These are phyloP conservation scores for Beauveria sp. DNA, from an alignment of 2,329 filamentous ascomycete species.

Conservation along the genomic window DNA sequence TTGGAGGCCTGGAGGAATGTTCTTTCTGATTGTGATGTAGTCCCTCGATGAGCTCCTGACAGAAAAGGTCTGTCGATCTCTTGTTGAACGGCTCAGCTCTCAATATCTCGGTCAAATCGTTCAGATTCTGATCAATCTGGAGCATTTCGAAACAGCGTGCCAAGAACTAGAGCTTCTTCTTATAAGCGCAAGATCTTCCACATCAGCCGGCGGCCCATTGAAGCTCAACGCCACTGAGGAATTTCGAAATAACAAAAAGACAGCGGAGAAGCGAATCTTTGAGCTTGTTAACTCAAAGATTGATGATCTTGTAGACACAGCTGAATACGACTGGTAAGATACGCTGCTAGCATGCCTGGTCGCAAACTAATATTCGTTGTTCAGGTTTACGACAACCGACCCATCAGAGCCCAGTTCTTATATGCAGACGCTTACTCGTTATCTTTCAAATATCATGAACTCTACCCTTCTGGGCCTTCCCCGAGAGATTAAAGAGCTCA, in stretches of 20 bases:
- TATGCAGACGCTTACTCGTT: conserved; percentile 89
- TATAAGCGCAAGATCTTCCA: conserved; percentile 74
- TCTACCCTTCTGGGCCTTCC: conserved; percentile 89
- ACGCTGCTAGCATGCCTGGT: background rate
- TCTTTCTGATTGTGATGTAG: conserved; percentile 30
- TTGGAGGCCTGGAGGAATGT: too few species aligned
- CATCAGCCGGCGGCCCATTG: conserved; percentile 71
- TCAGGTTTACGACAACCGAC: conserved; percentile 45
- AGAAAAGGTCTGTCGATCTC: conserved; percentile 80
- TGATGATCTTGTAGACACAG: conserved; percentile 91
- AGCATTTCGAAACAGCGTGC: conserved; percentile 93
- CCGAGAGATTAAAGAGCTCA: conserved; percentile 90
- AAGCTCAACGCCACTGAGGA: conserved; percentile 75
- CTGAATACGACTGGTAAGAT: conserved; percentile 84
- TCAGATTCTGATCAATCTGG: conserved; percentile 93
- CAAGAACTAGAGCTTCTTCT: conserved; percentile 81
- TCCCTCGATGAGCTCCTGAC: conserved; percentile 92
- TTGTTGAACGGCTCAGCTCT: conserved; percentile 80
- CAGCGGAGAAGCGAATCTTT: conserved; percentile 94
- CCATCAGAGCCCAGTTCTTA: conserved; percentile 78
- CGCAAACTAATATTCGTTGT: conserved; percentile 14
- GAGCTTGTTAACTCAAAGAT: conserved; percentile 98
- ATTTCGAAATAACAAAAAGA: conserved; percentile 87
- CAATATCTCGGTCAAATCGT: conserved; percentile 97
- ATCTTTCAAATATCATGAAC: conserved; percentile 93